Conservation (phyloP, 306 rosid genomes). For the Lablab purpureus region DNA sequence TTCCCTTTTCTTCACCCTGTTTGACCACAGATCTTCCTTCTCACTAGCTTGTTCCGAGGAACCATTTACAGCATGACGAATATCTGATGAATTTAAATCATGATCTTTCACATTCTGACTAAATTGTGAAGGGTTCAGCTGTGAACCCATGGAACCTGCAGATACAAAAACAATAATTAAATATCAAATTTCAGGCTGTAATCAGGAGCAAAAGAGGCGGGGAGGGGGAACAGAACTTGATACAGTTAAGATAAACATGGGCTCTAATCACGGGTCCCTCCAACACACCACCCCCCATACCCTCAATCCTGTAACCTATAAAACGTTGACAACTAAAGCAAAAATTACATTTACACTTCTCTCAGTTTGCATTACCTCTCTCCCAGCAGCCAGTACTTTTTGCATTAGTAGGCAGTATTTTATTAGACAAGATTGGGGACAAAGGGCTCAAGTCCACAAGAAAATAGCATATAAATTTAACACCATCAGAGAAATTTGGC, state of each 20-base stretch:
- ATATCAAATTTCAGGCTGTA: constrained; percentile 28
- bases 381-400: constrained; percentile 19
- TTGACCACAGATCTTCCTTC: constrained; percentile 77
- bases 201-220: neutral
- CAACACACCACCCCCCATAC: neutral
- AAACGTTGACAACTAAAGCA: constrained; percentile 26
- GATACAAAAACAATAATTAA: constrained; percentile 35
- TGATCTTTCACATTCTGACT: constrained; percentile 62
- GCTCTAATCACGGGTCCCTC: constrained; percentile 5
- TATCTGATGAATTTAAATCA: constrained; percentile 57
- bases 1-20: constrained; percentile 93
- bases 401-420: constrained; percentile 25
- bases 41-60: constrained; percentile 61
- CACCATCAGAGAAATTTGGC: constrained; percentile 42
- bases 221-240: neutral
- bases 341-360: constrained; percentile 24
- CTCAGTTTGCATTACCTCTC: neutral
- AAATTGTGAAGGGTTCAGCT: constrained; percentile 66
- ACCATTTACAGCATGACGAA: constrained; percentile 55
- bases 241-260: constrained; percentile 4
- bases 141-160: constrained; percentile 72
- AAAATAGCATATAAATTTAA: constrained; percentile 9
- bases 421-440: constrained; percentile 13
- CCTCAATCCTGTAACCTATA: constrained; percentile 7
- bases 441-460: constrained; percentile 20